Evolutionary conservation across 192 early-diverging fungal species (phyloP), one percentile per base, ranked within the genome.

Genomic region (Haplosporangium gracile): DNA sequence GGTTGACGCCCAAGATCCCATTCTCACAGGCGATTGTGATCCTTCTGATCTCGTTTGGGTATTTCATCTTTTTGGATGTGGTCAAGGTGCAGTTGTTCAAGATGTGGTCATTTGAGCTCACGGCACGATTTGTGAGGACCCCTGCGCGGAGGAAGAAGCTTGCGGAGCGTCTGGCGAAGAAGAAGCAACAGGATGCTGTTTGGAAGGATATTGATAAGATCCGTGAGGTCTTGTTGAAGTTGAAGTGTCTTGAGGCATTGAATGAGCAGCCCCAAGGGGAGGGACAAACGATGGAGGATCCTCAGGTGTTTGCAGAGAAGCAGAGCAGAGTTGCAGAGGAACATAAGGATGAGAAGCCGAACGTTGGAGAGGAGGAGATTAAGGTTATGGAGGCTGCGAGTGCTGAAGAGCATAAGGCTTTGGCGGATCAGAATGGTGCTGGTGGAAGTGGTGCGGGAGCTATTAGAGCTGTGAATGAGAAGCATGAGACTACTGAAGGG

Each of bases 41-140:
- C 53, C 89, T 97, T 16, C 89, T 89, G 68, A 79, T 97, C 60
- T 97, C 97, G 51, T 89, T 96, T 51, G 92, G 91, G 6, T 95
- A 93, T 87, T 96, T 97, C 85, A 91, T 97, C 80, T 32, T 97
- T 42, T 90, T 98, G 24, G 97, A 99, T 86, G 85, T 95, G 7
- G 94, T 99, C 91, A 99, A 99, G 90, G 97, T 98, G 11, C 81
- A 91, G 69, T 79, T 97, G 34, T 95, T 98, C 92, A 93, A 92
- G 68, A 82, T 90, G 51, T 99, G 97, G 97, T 95, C 92, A 65
- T 99, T 97, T 87, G 96, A 97, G 82, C 85, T 98, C 42, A 97
- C 97, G 4, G 97, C 96, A 45, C 94, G 86, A 47, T 77, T 99
- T 74, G 94, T 93, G 90, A 97, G 97, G 5, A 93, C 95, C 0